These are phyloP conservation scores for Ilyonectria destructans DNA, from an alignment of 2,329 filamentous ascomycete genomes.

Conservation along the genomic window DNA sequence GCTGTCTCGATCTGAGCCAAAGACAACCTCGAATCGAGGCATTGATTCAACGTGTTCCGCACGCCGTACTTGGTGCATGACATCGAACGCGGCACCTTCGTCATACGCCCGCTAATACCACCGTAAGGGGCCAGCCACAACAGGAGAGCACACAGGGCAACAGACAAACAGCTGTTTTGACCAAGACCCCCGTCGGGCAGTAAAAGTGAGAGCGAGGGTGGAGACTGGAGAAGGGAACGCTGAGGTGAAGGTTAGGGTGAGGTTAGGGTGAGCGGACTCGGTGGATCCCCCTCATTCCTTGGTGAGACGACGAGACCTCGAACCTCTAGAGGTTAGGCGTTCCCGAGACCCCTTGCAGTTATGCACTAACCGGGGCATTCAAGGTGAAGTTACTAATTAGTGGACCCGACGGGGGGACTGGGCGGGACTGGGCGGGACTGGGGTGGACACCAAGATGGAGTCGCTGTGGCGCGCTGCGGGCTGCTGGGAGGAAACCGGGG, in stretches of 20 bases:
- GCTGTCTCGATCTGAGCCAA: constrained; percentile 5
- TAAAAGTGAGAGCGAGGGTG: constrained; percentile 18
- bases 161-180: constrained; percentile 12
- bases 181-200: constrained; percentile 20
- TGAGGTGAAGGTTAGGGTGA: constrained; percentile 34
- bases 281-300: constrained; percentile 32
- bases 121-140: neutral
- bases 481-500: constrained; percentile 20
- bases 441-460: neutral
- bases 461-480: neutral
- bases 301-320: constrained; percentile 49
- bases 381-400: constrained; percentile 1
- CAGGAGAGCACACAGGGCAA: constrained; percentile 7
- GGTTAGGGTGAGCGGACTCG: constrained; percentile 24
- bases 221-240: constrained; percentile 22
- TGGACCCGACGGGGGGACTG: constrained; percentile 20
- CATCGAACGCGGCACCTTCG: neutral
- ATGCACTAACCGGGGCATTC: neutral
- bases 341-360: constrained; percentile 43
- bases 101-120: neutral
- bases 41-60: neutral
- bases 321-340: constrained; percentile 52
- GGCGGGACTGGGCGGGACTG: constrained; percentile 5
- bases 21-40: neutral
- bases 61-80: neutral